Evolutionary conservation across 202 grass and related monocot species (phyloP).

Genomic region (Schoenoplectus tabernaemontani): DNA sequence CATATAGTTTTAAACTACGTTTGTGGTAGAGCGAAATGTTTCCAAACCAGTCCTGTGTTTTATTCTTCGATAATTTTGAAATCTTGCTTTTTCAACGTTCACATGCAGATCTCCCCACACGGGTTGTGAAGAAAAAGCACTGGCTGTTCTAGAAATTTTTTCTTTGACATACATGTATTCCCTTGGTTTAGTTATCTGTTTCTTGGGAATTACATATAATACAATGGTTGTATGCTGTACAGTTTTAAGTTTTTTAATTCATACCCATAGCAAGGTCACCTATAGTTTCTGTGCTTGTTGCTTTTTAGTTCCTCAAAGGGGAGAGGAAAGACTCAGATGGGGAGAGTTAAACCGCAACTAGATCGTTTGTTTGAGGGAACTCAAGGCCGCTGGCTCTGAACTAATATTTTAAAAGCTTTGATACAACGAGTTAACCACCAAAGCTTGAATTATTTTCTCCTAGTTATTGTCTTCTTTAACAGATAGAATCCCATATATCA

Average conservation of each 20-base stretch:
- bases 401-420: background rate
- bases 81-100: slow-evolving; percentile 7
- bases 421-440: no score
- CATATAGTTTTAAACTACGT: background rate
- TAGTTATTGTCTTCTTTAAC: background rate
- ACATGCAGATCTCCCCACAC: slow-evolving; percentile 69
- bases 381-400: background rate
- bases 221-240: slow-evolving; percentile 1
- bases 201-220: slow-evolving; percentile 9
- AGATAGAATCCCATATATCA: background rate
- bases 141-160: slow-evolving; percentile 42
- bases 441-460: background rate
- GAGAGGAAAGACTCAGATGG: background rate
- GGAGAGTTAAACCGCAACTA: background rate
- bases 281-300: background rate
- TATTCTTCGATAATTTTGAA: background rate
- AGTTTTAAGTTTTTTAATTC: background rate
- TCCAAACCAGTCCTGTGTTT: background rate
- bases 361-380: background rate
- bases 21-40: background rate
- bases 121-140: slow-evolving; percentile 67
- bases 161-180: background rate
- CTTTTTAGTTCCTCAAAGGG: background rate
- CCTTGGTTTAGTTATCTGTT: background rate
- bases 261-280: background rate